These are phyloP conservation scores for Vaccinium corymbosum DNA, from an alignment of 148 eudicot species.

Conservation along the genomic window DNA sequence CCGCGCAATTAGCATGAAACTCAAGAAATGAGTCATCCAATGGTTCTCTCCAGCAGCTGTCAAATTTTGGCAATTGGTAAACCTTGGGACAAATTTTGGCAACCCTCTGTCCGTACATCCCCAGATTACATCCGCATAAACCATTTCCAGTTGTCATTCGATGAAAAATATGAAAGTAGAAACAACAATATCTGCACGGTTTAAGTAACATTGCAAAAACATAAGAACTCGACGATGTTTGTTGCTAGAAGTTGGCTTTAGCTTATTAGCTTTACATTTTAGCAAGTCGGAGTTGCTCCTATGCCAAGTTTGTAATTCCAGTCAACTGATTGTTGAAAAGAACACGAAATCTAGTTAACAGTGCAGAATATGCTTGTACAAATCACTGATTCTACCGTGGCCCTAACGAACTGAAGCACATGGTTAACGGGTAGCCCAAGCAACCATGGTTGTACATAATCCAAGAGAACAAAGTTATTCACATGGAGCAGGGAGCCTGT, in stretches of 20 bases:
- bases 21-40: too few relatives aligned
- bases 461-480: not conserved
- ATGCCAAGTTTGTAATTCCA: not conserved
- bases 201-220: not conserved
- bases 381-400: not conserved
- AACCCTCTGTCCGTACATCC: not conserved
- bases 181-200: not conserved
- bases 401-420: not conserved
- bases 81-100: too few relatives aligned
- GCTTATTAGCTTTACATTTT: not conserved
- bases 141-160: not conserved
- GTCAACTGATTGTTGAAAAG: not conserved
- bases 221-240: not conserved
- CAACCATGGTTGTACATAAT: not conserved
- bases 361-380: not conserved
- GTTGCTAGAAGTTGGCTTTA: not conserved
- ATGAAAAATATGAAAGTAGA: too few relatives aligned
- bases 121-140: not conserved
- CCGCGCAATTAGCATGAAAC: too few relatives aligned
- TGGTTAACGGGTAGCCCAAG: not conserved
- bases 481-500: not conserved
- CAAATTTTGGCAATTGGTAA: too few relatives aligned
- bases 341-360: not conserved
- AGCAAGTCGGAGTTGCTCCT: not conserved
- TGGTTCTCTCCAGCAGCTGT: too few relatives aligned